phyloP scores from a whole-genome alignment of 305 asterid genomes.

The Striga hermonthica region DNA sequence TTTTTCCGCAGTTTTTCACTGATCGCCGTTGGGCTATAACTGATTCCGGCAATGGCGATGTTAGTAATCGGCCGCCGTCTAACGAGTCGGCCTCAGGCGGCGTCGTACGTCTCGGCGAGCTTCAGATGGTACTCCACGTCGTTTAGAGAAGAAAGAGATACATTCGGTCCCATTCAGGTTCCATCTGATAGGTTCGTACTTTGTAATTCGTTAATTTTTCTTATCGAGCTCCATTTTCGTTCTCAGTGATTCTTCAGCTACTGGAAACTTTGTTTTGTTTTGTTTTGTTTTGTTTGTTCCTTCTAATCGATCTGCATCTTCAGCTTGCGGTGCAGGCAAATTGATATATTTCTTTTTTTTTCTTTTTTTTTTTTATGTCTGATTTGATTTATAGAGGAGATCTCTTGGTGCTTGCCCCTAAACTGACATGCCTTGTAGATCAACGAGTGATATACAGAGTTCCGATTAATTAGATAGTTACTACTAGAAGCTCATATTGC shows the following conservation, averaged over 20 bases:
- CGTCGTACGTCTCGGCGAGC: conserved; percentile 34
- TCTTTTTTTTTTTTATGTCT: background rate
- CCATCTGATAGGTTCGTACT: conserved; percentile 63
- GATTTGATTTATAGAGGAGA: too few species aligned
- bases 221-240: background rate
- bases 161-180: conserved; percentile 88
- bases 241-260: background rate
- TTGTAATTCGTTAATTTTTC: background rate
- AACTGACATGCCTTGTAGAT: background rate
- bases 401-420: too few species aligned
- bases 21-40: background rate
- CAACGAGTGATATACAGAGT: conserved; percentile 1
- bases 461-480: background rate
- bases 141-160: conserved; percentile 80
- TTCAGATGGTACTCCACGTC: conserved; percentile 60
- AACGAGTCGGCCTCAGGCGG: conserved; percentile 40
- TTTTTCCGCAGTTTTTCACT: conserved; percentile 8
- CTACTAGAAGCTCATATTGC: conserved; percentile 10
- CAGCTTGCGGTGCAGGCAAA: background rate
- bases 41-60: conserved; percentile 50
- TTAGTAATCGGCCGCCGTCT: conserved; percentile 53
- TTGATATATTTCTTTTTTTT: background rate
- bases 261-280: too few species aligned
- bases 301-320: background rate
- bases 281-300: background rate